Evolutionary conservation across 768 basidiomycete species (phyloP).

Genomic region (Suillus plorans): DNA sequence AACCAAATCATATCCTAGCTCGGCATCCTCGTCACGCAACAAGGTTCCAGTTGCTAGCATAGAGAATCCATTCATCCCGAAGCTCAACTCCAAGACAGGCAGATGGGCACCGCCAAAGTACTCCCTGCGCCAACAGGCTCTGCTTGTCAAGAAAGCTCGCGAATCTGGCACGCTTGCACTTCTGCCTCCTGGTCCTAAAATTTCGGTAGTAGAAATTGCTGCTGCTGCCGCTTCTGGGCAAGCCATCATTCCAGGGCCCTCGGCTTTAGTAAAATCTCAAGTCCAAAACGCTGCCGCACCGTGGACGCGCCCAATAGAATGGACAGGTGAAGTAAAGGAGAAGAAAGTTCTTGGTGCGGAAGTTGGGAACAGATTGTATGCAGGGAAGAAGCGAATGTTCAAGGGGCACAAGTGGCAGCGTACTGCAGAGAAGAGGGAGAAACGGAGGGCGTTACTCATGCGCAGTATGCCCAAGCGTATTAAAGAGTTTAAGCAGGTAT

Average conservation of each 20-base stretch:
- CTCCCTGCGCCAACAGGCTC: constrained; percentile 75
- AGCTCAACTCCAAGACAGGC: constrained; percentile 55
- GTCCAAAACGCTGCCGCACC: not conserved
- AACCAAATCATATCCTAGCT: constrained; percentile 11
- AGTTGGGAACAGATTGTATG: constrained; percentile 65
- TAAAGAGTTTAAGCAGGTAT: constrained; percentile 61
- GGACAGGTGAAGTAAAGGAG: constrained; percentile 39
- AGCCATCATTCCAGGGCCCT: constrained; percentile 16
- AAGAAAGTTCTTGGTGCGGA: constrained; percentile 49
- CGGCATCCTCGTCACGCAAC: constrained; percentile 10
- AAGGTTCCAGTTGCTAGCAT: constrained; percentile 23
- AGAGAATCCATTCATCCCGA: constrained; percentile 71
- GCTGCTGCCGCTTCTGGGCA: constrained; percentile 19
- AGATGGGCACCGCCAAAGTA: constrained; percentile 71
- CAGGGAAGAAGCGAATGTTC: constrained; percentile 83
- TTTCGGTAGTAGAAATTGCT: constrained; percentile 26
- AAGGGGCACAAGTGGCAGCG: constrained; percentile 92
- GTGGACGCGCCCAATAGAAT: constrained; percentile 36
- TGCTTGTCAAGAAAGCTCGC: constrained; percentile 72
- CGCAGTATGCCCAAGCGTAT: constrained; percentile 71
- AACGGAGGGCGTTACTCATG: constrained; percentile 56
- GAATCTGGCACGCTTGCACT: constrained; percentile 50
- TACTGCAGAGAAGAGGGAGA: constrained; percentile 43
- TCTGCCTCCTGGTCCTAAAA: constrained; percentile 71
- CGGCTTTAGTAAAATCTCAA: constrained; percentile 9